Conservation (phyloP, 192 early-diverging fungal genomes). For the Entomortierella parvispora region DNA sequence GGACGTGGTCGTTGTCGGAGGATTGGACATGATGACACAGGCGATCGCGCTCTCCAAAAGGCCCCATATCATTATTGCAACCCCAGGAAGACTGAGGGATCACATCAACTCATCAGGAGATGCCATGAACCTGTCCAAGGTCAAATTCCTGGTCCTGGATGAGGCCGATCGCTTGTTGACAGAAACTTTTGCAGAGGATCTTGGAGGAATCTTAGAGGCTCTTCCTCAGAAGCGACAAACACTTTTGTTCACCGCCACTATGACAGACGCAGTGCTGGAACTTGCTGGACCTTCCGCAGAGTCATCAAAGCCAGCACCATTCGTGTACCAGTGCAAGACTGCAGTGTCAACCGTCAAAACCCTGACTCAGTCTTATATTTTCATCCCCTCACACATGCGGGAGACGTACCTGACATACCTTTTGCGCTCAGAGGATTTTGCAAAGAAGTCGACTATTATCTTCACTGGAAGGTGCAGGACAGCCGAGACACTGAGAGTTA, state of each 20-base stretch:
- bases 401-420: slow-evolving; percentile 89
- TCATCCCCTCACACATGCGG: slow-evolving; percentile 91
- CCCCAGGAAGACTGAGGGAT: slow-evolving; percentile 94
- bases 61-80: slow-evolving; percentile 95
- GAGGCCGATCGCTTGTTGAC: slow-evolving; percentile 95
- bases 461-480: slow-evolving; percentile 90
- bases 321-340: slow-evolving; percentile 64
- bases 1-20: slow-evolving; percentile 92
- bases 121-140: slow-evolving; percentile 74
- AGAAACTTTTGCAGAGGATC: slow-evolving; percentile 85
- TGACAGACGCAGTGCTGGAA: slow-evolving; percentile 89
- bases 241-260: slow-evolving; percentile 95
- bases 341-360: slow-evolving; percentile 80
- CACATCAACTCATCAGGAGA: slow-evolving; percentile 85
- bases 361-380: slow-evolving; percentile 89
- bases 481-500: slow-evolving; percentile 85
- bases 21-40: slow-evolving; percentile 95
- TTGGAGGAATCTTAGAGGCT: slow-evolving; percentile 78
- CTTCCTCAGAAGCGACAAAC: slow-evolving; percentile 92
- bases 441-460: slow-evolving; percentile 90
- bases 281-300: slow-evolving; percentile 57
- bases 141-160: slow-evolving; percentile 92
- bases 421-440: slow-evolving; percentile 70
- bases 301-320: slow-evolving; percentile 45
- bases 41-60: slow-evolving; percentile 83